Evolutionary conservation across 345 rosid species (phyloP).

Genomic region (Boechera divaricarpa): DNA sequence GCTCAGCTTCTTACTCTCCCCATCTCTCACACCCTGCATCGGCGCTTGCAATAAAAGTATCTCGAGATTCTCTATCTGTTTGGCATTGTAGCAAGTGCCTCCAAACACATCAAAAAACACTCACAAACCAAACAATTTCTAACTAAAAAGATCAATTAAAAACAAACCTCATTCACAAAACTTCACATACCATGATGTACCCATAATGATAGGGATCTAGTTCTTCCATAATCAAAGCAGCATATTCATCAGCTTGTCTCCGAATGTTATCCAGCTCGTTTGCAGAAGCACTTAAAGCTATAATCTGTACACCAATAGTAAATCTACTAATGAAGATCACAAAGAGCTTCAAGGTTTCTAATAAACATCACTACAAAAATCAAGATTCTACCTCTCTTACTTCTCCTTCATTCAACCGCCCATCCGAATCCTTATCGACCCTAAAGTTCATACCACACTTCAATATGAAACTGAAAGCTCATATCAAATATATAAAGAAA

Average conservation of each 20-base stretch:
- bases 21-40: conserved; percentile 49
- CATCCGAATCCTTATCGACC: conserved; percentile 86
- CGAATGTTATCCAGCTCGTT: conserved; percentile 65
- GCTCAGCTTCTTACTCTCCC: conserved; percentile 63
- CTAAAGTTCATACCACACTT: conserved; percentile 47
- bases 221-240: conserved; percentile 83
- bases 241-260: conserved; percentile 76
- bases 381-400: conserved; percentile 57
- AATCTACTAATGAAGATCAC: neutral
- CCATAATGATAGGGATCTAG: conserved; percentile 71
- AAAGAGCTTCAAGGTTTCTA: conserved; percentile 11
- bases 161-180: conserved; percentile 40
- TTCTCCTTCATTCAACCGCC: conserved; percentile 70
- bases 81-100: conserved; percentile 30
- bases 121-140: conserved; percentile 20
- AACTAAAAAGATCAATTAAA: neutral
- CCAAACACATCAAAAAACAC: conserved; percentile 37
- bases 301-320: conserved; percentile 52
- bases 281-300: conserved; percentile 76
- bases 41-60: conserved; percentile 65
- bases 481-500: neutral
- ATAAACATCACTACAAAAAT: neutral
- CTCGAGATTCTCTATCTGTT: conserved; percentile 71
- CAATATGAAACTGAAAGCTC: neutral
- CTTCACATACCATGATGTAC: conserved; percentile 70